Base-by-base conservation (phyloP, 2,329 filamentous ascomycete genomes). In the Hortaea sp. region DNA sequence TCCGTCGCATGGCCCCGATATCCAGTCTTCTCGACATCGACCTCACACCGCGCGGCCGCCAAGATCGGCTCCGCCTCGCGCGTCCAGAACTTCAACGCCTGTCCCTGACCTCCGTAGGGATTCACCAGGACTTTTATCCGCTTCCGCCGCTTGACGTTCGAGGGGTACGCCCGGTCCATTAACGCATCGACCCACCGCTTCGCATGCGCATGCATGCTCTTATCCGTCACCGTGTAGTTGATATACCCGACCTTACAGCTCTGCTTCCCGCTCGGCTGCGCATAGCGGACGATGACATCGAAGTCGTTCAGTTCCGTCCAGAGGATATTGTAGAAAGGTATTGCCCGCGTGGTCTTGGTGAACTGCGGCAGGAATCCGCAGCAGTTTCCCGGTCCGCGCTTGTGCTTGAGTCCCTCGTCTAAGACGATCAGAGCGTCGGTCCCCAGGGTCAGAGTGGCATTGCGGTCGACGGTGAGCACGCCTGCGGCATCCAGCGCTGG, bases 41-140 rank as follows among this genome's bases (percentile, higher is more conserved):
- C 64, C 37, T 76, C 68, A 71, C 90, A 92, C 44, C 79, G 75
- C 1, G 92, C 89, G 0, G 88, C 88, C 11, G 82, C 78, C 50
- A 98, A 81, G 31, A 98, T 76, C 6, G 90, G 89, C 59, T 83
- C 81, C 40, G 89, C 84, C 53, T 90, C 76, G 39, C 75, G 76
- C 47, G 81, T 70, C 76, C 88, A 97, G 53, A 81, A 75, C 60
- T 79, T 84, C 50, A 78, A 69, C 1, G 88, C 90, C 37, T 71
- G 70, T 11, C 90, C 90, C 38, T 88, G 85, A 0, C 92, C 92
- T 10, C 88, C 87, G 57, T 89, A 84, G 0, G 92, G 92, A 64
- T 98, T 98, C 51, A 98, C 76, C 39, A 97, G 71, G 9, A 97
- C 81, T 64, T 92, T 94, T 52, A 92, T 81, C 41, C 87, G 80